These are phyloP conservation scores for Starmerella scarabaei DNA, from an alignment of 805 yeast species.

Conservation along the genomic window DNA sequence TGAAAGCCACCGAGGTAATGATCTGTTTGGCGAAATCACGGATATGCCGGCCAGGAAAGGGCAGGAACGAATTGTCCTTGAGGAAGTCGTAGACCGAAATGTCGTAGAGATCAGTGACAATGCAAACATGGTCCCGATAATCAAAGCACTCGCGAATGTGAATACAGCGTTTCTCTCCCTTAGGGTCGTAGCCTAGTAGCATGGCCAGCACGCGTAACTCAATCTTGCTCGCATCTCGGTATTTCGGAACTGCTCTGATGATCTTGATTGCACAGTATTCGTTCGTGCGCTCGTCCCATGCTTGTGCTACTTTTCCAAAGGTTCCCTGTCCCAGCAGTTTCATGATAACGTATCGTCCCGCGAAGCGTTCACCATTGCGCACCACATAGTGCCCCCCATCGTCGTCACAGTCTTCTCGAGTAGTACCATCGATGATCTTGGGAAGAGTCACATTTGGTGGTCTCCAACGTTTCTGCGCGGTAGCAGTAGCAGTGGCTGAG, in stretches of 20 bases:
- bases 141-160: constrained; percentile 84
- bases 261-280: constrained; percentile 78
- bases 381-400: constrained; percentile 28
- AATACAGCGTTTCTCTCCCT: constrained; percentile 61
- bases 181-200: constrained; percentile 56
- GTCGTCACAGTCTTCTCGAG: constrained; percentile 19
- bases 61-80: constrained; percentile 66
- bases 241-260: constrained; percentile 82
- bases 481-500: not conserved
- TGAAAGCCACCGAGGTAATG: constrained; percentile 68
- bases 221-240: constrained; percentile 88
- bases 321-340: constrained; percentile 81
- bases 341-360: constrained; percentile 59
- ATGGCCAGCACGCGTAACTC: constrained; percentile 75
- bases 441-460: constrained; percentile 21
- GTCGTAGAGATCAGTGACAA: constrained; percentile 78
- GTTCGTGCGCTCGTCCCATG: constrained; percentile 51
- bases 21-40: constrained; percentile 81
- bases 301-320: constrained; percentile 78
- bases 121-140: constrained; percentile 83
- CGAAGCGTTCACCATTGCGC: constrained; percentile 27
- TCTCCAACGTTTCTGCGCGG: constrained; percentile 10
- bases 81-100: constrained; percentile 81
- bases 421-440: constrained; percentile 17
- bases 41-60: constrained; percentile 91